Base-by-base conservation (phyloP, 2,329 filamentous ascomycete genomes). In the Aspergillus chevalieri region DNA sequence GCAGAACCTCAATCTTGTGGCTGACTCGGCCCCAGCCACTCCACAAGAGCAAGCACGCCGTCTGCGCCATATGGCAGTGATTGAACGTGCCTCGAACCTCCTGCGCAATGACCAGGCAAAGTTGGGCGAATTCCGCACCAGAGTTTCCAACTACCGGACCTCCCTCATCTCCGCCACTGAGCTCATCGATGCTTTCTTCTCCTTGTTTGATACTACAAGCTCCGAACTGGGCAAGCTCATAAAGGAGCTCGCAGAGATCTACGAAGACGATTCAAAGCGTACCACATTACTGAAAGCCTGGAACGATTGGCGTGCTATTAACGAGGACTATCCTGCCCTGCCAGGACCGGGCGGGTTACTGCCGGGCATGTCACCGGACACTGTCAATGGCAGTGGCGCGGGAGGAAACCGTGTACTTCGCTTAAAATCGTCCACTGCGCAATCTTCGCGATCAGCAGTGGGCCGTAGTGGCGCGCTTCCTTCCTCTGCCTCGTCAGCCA, bases 261-360 rank as follows among this genome's bases (percentile, higher is more conserved):
- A 93, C 60, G 92, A 98, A 59, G 86, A 94, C 58, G 79, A 85
- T 45, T 65, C 69, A 15, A 95, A 95, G 65, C 83, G 83, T 1
- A 84, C 86, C 47, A 78, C 75, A 0, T 74, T 98, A 3, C 80
- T 90, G 22, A 86, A 86, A 60, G 89, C 91, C 1, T 96, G 92
- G 90, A 89, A 89, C 59, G 88, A 95, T 69, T 96, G 92, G 89
- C 88, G 89, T 43, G 90, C 90, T 34, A 93, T 95, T 71, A 94
- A 95, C 57, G 91, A 96, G 69, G 91, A 96, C 66, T 97, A 96
- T 59, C 92, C 92, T 0, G 89, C 87, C 1, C 75, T 97, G 1
- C 91, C 92, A 1, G 86, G 86, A 0, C 79, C 88, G 0, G 80
- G 81, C 48, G 85, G 86, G 46, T 81, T 85, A 69, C 78, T 84